These are phyloP conservation scores for Parachlorella kessleri DNA, from an alignment of 139 green algal genomes.

Conservation along the genomic window DNA sequence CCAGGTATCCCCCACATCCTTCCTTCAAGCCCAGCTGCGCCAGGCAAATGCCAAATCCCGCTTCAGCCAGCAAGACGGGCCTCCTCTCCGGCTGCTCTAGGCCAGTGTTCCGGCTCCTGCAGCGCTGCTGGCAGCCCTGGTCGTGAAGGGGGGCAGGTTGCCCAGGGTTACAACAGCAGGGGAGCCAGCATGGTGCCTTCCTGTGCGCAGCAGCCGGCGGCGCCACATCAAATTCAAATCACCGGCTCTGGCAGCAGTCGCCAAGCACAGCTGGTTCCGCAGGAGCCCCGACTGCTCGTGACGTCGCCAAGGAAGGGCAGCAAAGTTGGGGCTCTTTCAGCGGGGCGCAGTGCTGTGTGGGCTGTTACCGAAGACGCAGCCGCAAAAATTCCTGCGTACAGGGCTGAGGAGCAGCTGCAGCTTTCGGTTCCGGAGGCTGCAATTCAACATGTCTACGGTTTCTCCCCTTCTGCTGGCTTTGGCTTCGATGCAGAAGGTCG, in stretches of 20 bases:
- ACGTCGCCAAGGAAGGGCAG: background rate
- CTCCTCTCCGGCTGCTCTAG: too few relatives aligned
- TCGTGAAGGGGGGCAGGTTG: too few relatives aligned
- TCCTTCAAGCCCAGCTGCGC: too few relatives aligned
- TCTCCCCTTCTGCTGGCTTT: background rate
- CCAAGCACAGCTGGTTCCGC: background rate
- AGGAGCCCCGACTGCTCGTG: constrained; percentile 8
- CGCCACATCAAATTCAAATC: too few relatives aligned
- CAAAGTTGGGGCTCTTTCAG: background rate
- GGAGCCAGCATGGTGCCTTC: too few relatives aligned
- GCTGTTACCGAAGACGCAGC: background rate
- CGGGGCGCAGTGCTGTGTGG: constrained; percentile 4
- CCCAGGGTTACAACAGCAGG: too few relatives aligned
- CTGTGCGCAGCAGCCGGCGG: too few relatives aligned
- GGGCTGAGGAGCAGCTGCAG: constrained; percentile 1
- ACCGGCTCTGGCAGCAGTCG: background rate
- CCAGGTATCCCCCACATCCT: too few relatives aligned
- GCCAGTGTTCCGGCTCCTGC: too few relatives aligned
- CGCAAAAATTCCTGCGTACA: constrained; percentile 1
- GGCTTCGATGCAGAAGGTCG: background rate
- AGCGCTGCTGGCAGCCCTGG: too few relatives aligned
- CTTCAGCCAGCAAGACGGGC: too few relatives aligned
- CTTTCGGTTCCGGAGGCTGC: background rate
- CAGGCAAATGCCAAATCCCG: too few relatives aligned
- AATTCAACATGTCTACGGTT: constrained; percentile 6